These are phyloP conservation scores for Aspergillus nidulans DNA, from an alignment of 495 filamentous ascomycete species.

Conservation along the genomic window DNA sequence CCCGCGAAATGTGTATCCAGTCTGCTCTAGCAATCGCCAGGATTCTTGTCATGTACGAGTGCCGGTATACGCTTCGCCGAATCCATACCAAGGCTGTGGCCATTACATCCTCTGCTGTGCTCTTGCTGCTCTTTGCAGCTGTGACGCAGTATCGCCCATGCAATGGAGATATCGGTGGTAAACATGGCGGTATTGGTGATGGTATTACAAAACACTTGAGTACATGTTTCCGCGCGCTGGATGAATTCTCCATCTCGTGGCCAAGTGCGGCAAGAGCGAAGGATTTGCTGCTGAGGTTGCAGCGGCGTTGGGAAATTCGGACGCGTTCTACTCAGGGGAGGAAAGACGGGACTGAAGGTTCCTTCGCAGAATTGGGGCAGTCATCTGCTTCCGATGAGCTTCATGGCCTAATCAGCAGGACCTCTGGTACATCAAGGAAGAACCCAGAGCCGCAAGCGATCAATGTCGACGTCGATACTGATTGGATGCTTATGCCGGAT, in stretches of 20 bases:
- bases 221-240: background rate
- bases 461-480: background rate
- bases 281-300: background rate
- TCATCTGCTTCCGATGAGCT: background rate
- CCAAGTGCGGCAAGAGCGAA: background rate
- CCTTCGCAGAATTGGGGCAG: background rate
- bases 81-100: background rate
- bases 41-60: background rate
- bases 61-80: background rate
- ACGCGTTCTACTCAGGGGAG: background rate
- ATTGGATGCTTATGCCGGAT: background rate
- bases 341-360: background rate
- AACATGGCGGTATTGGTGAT: background rate
- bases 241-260: background rate
- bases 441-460: background rate
- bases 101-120: background rate
- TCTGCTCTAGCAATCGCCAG: background rate
- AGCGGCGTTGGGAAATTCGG: background rate
- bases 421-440: background rate
- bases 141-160: background rate
- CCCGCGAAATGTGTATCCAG: background rate
- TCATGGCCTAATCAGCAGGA: background rate
- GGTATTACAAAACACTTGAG: background rate
- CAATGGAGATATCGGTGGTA: background rate
- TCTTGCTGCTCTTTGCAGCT: background rate